Evolutionary conservation across 2,329 filamentous ascomycete genomes (phyloP).

Genomic region (Curvularia eragrostidis): DNA sequence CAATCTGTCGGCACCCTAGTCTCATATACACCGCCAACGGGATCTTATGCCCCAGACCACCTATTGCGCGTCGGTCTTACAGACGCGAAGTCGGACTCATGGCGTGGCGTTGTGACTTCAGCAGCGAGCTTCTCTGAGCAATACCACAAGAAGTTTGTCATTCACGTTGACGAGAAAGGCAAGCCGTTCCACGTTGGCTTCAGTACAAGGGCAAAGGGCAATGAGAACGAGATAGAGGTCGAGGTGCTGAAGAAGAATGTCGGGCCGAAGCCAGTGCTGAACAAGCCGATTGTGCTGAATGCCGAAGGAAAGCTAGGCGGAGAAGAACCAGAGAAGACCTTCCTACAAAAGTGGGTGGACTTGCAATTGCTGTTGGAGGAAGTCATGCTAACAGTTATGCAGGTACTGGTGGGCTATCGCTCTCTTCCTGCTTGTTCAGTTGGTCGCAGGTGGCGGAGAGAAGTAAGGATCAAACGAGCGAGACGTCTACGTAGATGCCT

Average conservation of each 20-base stretch:
- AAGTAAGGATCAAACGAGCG: slow-evolving; percentile 7
- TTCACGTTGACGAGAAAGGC: slow-evolving; percentile 54
- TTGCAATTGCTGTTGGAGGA: background rate
- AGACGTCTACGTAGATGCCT: background rate
- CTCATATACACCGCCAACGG: slow-evolving; percentile 48
- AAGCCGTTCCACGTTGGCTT: slow-evolving; percentile 56
- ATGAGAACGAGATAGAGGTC: slow-evolving; percentile 50
- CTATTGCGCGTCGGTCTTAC: slow-evolving; percentile 55
- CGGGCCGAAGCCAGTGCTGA: slow-evolving; percentile 54
- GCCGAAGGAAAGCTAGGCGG: slow-evolving; percentile 60
- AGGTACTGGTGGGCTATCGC: slow-evolving; percentile 61
- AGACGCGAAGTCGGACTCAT: slow-evolving; percentile 47
- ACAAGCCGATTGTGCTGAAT: slow-evolving; percentile 63
- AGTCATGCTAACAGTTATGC: slow-evolving; percentile 20
- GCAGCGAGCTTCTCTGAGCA: slow-evolving; percentile 52
- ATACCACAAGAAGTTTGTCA: slow-evolving; percentile 53
- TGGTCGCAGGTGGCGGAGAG: slow-evolving; percentile 52
- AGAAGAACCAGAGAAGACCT: slow-evolving; percentile 57
- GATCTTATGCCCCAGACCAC: slow-evolving; percentile 45
- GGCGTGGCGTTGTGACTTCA: slow-evolving; percentile 56
- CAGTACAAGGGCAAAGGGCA: slow-evolving; percentile 42
- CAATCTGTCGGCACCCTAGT: slow-evolving; percentile 44
- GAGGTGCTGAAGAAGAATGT: slow-evolving; percentile 49
- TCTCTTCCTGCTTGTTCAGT: slow-evolving; percentile 56
- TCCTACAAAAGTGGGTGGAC: slow-evolving; percentile 58